Conservation (phyloP, 192 early-diverging fungal species). For the Pilaira anomala region DNA sequence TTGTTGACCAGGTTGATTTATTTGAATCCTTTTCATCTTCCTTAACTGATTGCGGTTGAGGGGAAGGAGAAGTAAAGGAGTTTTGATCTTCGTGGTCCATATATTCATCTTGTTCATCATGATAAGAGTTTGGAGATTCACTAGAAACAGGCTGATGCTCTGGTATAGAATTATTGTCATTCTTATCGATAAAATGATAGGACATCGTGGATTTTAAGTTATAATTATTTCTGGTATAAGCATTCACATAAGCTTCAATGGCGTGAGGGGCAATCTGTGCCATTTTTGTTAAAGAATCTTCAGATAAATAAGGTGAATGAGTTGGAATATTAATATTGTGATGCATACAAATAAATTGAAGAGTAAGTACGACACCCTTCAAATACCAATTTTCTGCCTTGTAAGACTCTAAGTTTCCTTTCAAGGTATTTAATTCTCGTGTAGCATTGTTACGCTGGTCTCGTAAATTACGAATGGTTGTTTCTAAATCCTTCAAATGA, state of each 20-base stretch:
- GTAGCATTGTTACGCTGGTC: slow-evolving; percentile 50
- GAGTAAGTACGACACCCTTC: slow-evolving; percentile 42
- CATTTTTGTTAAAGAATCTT: slow-evolving; percentile 11
- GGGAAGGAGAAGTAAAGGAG: neutral
- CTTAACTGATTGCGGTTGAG: too few species aligned
- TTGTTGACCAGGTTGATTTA: neutral
- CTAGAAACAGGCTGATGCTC: neutral
- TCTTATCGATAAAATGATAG: neutral
- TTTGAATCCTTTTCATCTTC: neutral
- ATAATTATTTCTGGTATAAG: slow-evolving; percentile 26
- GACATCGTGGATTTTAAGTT: slow-evolving; percentile 15
- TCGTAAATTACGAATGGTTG: slow-evolving; percentile 62
- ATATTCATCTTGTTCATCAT: neutral
- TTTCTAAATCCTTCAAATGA: slow-evolving; percentile 73
- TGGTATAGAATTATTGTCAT: neutral
- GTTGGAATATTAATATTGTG: slow-evolving; percentile 22
- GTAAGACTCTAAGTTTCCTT: slow-evolving; percentile 35
- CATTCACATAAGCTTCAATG: slow-evolving; percentile 24
- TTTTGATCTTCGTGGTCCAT: too few species aligned
- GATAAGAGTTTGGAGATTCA: neutral
- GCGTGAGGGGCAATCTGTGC: slow-evolving; percentile 21
- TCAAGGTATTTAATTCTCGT: slow-evolving; percentile 37
- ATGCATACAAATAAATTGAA: slow-evolving; percentile 38
- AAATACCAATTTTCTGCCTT: slow-evolving; percentile 46
- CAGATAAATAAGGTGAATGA: slow-evolving; percentile 27